These are phyloP conservation scores for Plasmodium gonderi DNA, from an alignment of 169 alveolate genomes.

Conservation along the genomic window DNA sequence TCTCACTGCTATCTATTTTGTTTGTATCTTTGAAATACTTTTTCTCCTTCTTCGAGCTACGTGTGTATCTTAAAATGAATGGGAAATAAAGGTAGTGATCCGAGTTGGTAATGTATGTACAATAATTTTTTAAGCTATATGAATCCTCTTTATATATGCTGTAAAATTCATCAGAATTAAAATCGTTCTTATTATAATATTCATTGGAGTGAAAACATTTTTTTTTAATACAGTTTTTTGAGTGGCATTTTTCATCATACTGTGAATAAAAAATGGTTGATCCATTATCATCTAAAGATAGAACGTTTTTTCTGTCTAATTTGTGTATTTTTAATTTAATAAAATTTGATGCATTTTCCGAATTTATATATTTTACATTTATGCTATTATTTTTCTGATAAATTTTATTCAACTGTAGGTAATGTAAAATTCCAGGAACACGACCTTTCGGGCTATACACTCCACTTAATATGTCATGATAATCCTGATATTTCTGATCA, in stretches of 20 bases:
- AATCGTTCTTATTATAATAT: conserved; percentile 37
- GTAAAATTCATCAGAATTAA: conserved; percentile 23
- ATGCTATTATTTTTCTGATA: background rate
- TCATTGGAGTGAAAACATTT: background rate
- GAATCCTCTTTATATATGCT: conserved; percentile 36
- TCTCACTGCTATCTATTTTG: background rate
- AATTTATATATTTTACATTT: background rate
- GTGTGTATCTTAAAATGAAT: background rate
- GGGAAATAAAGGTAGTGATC: conserved; percentile 62
- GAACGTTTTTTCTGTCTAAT: conserved; percentile 34
- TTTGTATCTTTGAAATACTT: background rate
- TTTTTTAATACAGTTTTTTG: background rate
- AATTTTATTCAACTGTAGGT: no score
- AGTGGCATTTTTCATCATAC: background rate
- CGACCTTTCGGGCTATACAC: background rate
- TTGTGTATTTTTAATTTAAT: conserved; percentile 16
- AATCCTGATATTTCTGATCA: background rate
- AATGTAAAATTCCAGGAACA: background rate
- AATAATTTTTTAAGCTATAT: conserved; percentile 20
- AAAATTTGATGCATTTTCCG: background rate
- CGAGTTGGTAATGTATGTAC: conserved; percentile 2
- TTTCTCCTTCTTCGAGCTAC: background rate
- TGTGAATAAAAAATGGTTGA: conserved; percentile 54
- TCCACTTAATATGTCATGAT: background rate
- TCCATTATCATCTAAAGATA: conserved; percentile 35